Conservation (phyloP, 805 yeast species). For the Schizosaccharomyces lindneri region DNA sequence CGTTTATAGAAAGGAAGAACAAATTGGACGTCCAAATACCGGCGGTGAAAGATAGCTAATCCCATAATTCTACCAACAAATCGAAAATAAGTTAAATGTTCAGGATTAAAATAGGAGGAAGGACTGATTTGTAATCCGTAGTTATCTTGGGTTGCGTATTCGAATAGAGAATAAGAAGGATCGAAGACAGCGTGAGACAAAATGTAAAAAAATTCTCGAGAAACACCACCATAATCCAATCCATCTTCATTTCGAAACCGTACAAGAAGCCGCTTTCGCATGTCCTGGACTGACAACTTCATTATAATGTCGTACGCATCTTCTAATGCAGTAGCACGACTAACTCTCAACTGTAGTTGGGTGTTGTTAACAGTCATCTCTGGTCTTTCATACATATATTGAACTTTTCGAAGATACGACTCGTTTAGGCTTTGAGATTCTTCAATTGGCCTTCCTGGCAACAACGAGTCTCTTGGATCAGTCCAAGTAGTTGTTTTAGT, state of each 20-base stretch:
- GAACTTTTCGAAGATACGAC: slow-evolving; percentile 76
- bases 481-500: slow-evolving; percentile 99
- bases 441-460: slow-evolving; percentile 94
- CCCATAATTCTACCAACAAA: slow-evolving; percentile 97
- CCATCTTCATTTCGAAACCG: slow-evolving; percentile 99
- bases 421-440: slow-evolving; percentile 47
- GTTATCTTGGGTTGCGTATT: slow-evolving; percentile 92
- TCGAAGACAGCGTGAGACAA: slow-evolving; percentile 96
- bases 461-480: slow-evolving; percentile 92
- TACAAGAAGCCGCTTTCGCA: slow-evolving; percentile 92
- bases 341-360: slow-evolving; percentile 91
- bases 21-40: slow-evolving; percentile 92
- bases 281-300: slow-evolving; percentile 96
- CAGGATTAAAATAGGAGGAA: slow-evolving; percentile 88
- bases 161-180: slow-evolving; percentile 90
- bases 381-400: slow-evolving; percentile 94
- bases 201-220: slow-evolving; percentile 89
- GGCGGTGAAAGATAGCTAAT: slow-evolving; percentile 89
- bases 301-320: slow-evolving; percentile 93
- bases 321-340: slow-evolving; percentile 88
- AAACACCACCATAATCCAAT: slow-evolving; percentile 96
- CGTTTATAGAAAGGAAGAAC: slow-evolving; percentile 94
- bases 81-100: slow-evolving; percentile 90
- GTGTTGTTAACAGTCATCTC: slow-evolving; percentile 92
- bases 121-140: slow-evolving; percentile 95